These are phyloP conservation scores for Yamadazyma akitaensis DNA, from an alignment of 805 yeast genomes.

Conservation along the genomic window DNA sequence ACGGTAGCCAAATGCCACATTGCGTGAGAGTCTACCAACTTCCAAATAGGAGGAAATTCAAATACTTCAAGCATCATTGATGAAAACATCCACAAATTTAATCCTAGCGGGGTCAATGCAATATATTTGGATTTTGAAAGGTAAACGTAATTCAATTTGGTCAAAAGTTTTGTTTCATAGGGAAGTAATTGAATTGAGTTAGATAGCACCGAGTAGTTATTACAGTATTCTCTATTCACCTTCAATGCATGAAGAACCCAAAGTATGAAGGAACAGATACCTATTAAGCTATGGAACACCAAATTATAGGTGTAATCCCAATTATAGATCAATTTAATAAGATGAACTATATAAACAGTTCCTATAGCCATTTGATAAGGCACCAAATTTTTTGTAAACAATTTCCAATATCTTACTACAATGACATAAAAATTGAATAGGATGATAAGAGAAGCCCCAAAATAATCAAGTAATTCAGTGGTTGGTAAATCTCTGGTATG, in stretches of 20 bases:
- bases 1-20: constrained; percentile 91
- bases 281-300: constrained; percentile 28
- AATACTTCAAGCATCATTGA: constrained; percentile 33
- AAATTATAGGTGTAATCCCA: constrained; percentile 43
- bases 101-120: constrained; percentile 33
- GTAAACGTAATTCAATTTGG: constrained; percentile 26
- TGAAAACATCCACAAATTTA: constrained; percentile 30
- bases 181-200: constrained; percentile 39
- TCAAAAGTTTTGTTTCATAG: constrained; percentile 33
- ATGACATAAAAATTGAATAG: constrained; percentile 35
- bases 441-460: constrained; percentile 39
- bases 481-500: constrained; percentile 35
- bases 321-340: constrained; percentile 20
- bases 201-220: constrained; percentile 21
- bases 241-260: constrained; percentile 34
- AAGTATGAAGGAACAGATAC: constrained; percentile 24
- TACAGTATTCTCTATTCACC: constrained; percentile 15
- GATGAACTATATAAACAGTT: constrained; percentile 24
- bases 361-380: constrained; percentile 19
- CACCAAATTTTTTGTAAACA: constrained; percentile 18
- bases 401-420: constrained; percentile 26
- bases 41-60: constrained; percentile 33
- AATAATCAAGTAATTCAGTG: constrained; percentile 41
- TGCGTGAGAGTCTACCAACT: constrained; percentile 75
- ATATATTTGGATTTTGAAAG: constrained; percentile 23